These are phyloP conservation scores for Laburnicola sp. DNA, from an alignment of 2,329 filamentous ascomycete species.

Conservation along the genomic window DNA sequence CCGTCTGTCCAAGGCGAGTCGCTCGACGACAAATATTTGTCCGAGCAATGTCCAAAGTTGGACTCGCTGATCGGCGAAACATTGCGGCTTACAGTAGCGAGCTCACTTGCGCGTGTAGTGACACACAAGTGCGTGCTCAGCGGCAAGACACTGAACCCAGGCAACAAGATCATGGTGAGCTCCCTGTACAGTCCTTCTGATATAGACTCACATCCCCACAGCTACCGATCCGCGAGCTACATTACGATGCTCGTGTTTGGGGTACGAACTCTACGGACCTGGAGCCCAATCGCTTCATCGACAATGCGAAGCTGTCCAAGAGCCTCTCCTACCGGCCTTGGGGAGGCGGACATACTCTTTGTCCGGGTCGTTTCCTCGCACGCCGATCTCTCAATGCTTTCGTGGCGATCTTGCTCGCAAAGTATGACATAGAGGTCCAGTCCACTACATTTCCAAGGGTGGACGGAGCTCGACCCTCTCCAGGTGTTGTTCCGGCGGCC, in stretches of 20 bases:
- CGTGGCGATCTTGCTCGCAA: conserved; percentile 8
- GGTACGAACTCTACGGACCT: conserved; percentile 8
- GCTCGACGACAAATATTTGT: conserved; percentile 13
- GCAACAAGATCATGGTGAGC: conserved; percentile 15
- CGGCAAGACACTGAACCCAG: conserved; percentile 12
- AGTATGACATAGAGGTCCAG: conserved; percentile 5
- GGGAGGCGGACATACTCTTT: conserved; percentile 18
- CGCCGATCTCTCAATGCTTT: conserved; percentile 1
- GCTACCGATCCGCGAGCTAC: conserved; percentile 15
- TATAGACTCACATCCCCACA: conserved; percentile 1
- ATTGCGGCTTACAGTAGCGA: conserved; percentile 15
- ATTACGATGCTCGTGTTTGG: conserved; percentile 14
- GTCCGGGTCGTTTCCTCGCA: conserved; percentile 18
- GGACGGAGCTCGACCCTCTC: no score
- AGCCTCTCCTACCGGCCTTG: conserved; percentile 14
- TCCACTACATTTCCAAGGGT: no score
- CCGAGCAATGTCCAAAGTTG: conserved; percentile 18
- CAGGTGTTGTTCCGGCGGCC: no score
- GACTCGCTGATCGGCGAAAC: conserved; percentile 16
- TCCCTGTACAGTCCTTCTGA: neutral
- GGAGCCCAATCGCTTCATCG: conserved; percentile 14
- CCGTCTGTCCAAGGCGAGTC: conserved; percentile 2
- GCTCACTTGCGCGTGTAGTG: conserved; percentile 13
- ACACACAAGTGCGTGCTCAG: conserved; percentile 8
- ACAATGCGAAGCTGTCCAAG: conserved; percentile 12